Conservation (phyloP, 140 eudicot species). For the Flaveria floridana region DNA sequence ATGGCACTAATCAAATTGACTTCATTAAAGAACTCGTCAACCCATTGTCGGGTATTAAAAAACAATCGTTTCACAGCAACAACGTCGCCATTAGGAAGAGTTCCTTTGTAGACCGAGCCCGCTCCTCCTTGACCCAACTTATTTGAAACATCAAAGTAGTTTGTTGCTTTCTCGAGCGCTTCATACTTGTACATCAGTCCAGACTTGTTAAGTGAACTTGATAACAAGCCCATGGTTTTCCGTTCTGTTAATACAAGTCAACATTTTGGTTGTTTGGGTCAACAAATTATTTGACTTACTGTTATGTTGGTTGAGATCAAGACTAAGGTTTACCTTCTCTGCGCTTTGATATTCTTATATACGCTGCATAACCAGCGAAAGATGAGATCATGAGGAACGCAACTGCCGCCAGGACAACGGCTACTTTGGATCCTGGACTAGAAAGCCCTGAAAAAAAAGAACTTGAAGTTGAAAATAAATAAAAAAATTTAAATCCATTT, state of each 20-base stretch:
- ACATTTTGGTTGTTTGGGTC: slow-evolving; percentile 23
- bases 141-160: slow-evolving; percentile 54
- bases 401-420: slow-evolving; percentile 52
- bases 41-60: slow-evolving; percentile 86
- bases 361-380: slow-evolving; percentile 48
- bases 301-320: not conserved
- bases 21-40: slow-evolving; percentile 80
- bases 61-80: slow-evolving; percentile 79
- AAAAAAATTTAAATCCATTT: not conserved
- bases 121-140: slow-evolving; percentile 90
- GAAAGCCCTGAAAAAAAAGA: slow-evolving; percentile 42
- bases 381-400: slow-evolving; percentile 61
- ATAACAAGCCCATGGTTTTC: slow-evolving; percentile 47
- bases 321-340: slow-evolving; percentile 47
- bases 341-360: slow-evolving; percentile 38
- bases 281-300: not conserved
- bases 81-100: slow-evolving; percentile 62
- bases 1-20: slow-evolving; percentile 69
- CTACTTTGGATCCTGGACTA: slow-evolving; percentile 50
- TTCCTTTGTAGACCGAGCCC: slow-evolving; percentile 75
- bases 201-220: slow-evolving; percentile 57
- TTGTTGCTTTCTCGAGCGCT: slow-evolving; percentile 76
- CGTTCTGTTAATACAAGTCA: slow-evolving; percentile 42
- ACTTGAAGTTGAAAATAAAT: not conserved
- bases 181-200: slow-evolving; percentile 72